phyloP scores from a whole-genome alignment of 2,329 filamentous ascomycete genomes.

The Exophiala lecanii-corni region DNA sequence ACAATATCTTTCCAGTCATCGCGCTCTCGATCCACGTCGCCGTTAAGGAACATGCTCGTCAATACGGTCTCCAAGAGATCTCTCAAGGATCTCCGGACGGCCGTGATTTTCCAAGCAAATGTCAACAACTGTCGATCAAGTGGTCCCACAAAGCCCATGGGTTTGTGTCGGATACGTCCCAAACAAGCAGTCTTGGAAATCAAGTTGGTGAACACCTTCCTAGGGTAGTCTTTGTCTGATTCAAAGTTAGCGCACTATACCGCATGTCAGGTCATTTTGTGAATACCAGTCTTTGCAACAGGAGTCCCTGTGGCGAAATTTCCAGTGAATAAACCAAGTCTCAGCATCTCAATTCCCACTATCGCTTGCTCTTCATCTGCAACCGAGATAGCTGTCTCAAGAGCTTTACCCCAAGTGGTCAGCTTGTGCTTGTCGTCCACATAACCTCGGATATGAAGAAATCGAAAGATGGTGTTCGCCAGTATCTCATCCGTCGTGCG shows the following conservation, averaged over 20 bases:
- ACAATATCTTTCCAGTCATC: conserved; percentile 65
- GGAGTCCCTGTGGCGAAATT: conserved; percentile 51
- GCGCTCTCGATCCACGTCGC: conserved; percentile 68
- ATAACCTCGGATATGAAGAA: conserved; percentile 84
- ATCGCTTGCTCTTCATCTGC: conserved; percentile 73
- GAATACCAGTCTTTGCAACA: conserved; percentile 16
- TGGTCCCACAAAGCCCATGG: conserved; percentile 89
- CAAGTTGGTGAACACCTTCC: conserved; percentile 61
- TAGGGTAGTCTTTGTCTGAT: conserved; percentile 60
- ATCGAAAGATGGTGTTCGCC: conserved; percentile 77
- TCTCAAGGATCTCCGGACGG: conserved; percentile 72
- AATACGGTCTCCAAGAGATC: conserved; percentile 81
- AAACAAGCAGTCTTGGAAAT: conserved; percentile 83
- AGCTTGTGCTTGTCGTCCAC: conserved; percentile 72
- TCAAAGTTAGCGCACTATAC: conserved; percentile 30
- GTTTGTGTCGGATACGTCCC: conserved; percentile 73
- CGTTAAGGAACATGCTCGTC: conserved; percentile 73
- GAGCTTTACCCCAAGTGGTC: conserved; percentile 76
- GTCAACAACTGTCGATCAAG: conserved; percentile 83
- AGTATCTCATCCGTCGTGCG: conserved; percentile 67
- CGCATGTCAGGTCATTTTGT: background rate
- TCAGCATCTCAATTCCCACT: conserved; percentile 78
- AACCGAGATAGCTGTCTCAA: conserved; percentile 64
- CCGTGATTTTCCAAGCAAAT: conserved; percentile 77
- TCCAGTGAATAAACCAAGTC: conserved; percentile 70